phyloP scores from a whole-genome alignment of 768 basidiomycete species.

The Phaeolepiota aurea region DNA sequence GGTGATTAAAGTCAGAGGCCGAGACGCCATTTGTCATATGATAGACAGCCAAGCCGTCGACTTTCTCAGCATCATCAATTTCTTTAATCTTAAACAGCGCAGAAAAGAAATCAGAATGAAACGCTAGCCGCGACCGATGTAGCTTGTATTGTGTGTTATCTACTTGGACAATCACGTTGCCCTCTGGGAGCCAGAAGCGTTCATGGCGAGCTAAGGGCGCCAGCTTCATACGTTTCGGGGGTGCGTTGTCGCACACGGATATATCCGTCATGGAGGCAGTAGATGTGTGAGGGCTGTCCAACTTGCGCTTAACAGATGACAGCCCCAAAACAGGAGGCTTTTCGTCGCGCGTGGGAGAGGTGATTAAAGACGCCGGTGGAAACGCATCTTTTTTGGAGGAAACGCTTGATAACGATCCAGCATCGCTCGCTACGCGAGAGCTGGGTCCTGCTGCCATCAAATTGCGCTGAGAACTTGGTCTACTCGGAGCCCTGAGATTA shows the following conservation, averaged over 20 bases:
- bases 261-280: neutral
- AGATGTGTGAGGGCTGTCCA: neutral
- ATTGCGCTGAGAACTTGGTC: neutral
- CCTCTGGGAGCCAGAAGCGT: slow-evolving; percentile 1
- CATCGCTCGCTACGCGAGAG: neutral
- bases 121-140: neutral
- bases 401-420: neutral
- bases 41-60: neutral
- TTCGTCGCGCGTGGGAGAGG: too few species aligned
- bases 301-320: neutral
- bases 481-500: neutral
- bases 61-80: neutral
- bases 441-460: neutral
- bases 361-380: too few species aligned
- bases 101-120: neutral
- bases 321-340: too few species aligned
- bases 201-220: neutral
- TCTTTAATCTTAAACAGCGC: neutral
- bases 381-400: neutral
- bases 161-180: slow-evolving; percentile 1
- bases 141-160: neutral
- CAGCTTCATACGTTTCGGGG: neutral
- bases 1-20: neutral
- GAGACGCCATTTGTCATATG: neutral
- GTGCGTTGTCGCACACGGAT: too few species aligned